Conservation (phyloP, 306 rosid genomes). For the Cicer yamashitae region DNA sequence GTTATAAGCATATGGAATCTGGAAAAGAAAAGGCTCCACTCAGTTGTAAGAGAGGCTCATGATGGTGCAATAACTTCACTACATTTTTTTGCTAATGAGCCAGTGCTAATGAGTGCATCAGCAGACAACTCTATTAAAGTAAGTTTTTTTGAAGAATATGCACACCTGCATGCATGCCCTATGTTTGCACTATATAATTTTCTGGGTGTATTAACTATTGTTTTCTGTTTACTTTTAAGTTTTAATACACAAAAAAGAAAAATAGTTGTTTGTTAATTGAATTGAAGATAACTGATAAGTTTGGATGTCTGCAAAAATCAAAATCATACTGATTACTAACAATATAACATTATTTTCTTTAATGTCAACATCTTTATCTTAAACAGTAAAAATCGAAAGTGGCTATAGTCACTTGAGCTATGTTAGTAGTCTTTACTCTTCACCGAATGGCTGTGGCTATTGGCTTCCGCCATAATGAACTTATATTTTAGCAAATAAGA, state of each 20-base stretch:
- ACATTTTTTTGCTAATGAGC: constrained; percentile 91
- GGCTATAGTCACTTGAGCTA: neutral
- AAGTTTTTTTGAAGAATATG: constrained; percentile 39
- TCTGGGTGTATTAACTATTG: neutral
- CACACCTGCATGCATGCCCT: neutral
- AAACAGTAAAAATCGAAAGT: constrained; percentile 20
- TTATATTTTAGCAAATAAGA: neutral
- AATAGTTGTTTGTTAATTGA: constrained; percentile 13
- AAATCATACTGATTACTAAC: constrained; percentile 5
- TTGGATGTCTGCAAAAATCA: constrained; percentile 26
- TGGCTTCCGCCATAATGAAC: constrained; percentile 1
- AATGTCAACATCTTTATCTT: neutral
- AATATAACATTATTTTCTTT: neutral
- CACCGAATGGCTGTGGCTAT: neutral
- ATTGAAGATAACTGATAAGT: constrained; percentile 21
- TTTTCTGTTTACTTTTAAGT: constrained; percentile 1
- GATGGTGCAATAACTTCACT: constrained; percentile 76
- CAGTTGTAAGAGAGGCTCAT: constrained; percentile 92
- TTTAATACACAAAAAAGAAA: neutral
- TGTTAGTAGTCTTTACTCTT: neutral
- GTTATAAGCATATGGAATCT: constrained; percentile 97
- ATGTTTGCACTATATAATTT: neutral
- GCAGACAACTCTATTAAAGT: constrained; percentile 94
- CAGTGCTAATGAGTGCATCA: constrained; percentile 91
- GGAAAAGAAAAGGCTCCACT: constrained; percentile 91